Evolutionary conservation across 306 rosid genomes (phyloP).

Genomic region (Cicer arietinum): DNA sequence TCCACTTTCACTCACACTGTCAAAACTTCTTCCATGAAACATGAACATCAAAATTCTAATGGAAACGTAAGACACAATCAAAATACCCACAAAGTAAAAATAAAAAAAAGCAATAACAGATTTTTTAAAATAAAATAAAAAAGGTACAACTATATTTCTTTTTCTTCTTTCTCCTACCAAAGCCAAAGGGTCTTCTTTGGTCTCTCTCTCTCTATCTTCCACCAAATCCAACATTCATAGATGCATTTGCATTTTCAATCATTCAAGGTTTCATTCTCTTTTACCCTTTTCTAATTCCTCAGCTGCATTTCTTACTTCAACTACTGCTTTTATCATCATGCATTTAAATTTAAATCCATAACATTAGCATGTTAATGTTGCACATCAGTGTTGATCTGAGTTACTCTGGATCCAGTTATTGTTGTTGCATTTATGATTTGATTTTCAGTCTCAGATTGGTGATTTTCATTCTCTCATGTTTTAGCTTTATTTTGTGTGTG

Average conservation of each 20-base stretch:
- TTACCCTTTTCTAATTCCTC: conserved; percentile 28
- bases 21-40: not conserved
- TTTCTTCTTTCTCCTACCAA: conserved; percentile 11
- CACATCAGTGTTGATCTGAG: conserved; percentile 4
- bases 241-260: conserved; percentile 47
- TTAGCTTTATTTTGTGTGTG: not conserved
- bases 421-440: conserved; percentile 24
- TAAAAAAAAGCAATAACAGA: not conserved
- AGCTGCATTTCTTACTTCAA: conserved; percentile 31
- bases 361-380: not conserved
- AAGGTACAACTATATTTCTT: conserved; percentile 24
- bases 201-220: conserved; percentile 45
- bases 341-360: not conserved
- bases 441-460: conserved; percentile 23
- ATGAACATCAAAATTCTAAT: not conserved
- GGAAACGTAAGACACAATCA: conserved; percentile 56
- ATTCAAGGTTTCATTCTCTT: conserved; percentile 51
- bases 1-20: not conserved
- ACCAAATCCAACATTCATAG: conserved; percentile 51
- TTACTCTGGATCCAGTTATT: conserved; percentile 1
- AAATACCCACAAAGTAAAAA: not conserved
- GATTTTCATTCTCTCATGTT: conserved; percentile 32
- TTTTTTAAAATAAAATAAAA: not conserved
- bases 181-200: not conserved
- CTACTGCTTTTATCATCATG: not conserved